Percentiles rank a stretch among this genome's conserved stretches.
These are phyloP conservation scores for Starmerella gropengiesseri DNA, from an alignment of 805 yeast species.

Conservation along the genomic window DNA sequence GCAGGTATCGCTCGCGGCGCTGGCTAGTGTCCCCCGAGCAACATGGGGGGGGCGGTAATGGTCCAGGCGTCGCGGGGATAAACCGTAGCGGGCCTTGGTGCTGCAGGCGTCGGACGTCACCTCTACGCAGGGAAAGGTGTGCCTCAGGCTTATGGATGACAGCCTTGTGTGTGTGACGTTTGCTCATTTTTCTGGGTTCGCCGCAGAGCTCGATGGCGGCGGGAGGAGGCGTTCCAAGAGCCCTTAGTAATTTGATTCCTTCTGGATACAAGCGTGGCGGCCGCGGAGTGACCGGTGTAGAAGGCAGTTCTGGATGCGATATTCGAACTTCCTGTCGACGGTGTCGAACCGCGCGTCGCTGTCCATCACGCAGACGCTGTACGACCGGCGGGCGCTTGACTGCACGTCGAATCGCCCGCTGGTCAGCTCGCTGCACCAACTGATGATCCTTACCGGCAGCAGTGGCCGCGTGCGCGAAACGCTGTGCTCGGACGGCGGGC, in stretches of 20 bases:
- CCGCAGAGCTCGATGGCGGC: too few relatives aligned
- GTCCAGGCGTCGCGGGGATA: too few relatives aligned
- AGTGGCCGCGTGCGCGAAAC: slow-evolving; percentile 87
- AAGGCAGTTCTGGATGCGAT: slow-evolving; percentile 50
- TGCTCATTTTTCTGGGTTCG: not conserved
- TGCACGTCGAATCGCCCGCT: slow-evolving; percentile 81
- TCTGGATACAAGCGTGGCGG: slow-evolving; percentile 6
- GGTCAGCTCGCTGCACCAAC: slow-evolving; percentile 81
- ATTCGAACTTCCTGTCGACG: slow-evolving; percentile 72
- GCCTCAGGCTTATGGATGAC: slow-evolving; percentile 2
- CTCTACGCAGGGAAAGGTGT: not conserved
- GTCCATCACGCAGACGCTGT: slow-evolving; percentile 74
- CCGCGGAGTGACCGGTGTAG: not conserved
- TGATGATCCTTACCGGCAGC: slow-evolving; percentile 76
- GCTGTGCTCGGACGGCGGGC: slow-evolving; percentile 77
- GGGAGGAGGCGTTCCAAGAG: slow-evolving; percentile 6
- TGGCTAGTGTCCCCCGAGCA: too few relatives aligned
- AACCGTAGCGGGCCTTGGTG: too few relatives aligned
- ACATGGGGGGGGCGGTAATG: too few relatives aligned
- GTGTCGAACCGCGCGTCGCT: slow-evolving; percentile 83
- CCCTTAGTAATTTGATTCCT: slow-evolving; percentile 4
- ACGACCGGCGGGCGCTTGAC: slow-evolving; percentile 87
- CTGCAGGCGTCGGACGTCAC: slow-evolving; percentile 5
- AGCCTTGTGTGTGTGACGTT: slow-evolving; percentile 1
- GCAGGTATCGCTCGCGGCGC: too few relatives aligned